Base-by-base conservation (phyloP, 1,284 basidiomycete genomes). In the Sporisorium scitamineum region DNA sequence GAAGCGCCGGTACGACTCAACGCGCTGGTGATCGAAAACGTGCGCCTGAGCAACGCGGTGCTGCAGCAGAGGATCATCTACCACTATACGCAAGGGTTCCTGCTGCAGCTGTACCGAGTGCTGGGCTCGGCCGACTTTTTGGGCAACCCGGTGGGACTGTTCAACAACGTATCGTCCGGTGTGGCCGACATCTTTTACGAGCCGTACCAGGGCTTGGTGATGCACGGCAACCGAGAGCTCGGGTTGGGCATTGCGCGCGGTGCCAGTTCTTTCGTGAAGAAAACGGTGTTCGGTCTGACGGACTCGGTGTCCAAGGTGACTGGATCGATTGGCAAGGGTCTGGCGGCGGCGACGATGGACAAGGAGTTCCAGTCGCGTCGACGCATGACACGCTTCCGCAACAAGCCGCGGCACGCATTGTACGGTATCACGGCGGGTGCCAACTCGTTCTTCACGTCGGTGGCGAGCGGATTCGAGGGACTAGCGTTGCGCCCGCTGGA, bases 141-240 rank as follows among this genome's bases (percentile, higher is more conserved):
- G 41, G 77, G 86, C 27, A 87, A 87, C 90, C 96, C 96, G 6
- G 94, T 98, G 31, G 96, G 96, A 14, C 88, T 99, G 56, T 99
- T 99, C 88, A 97, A 94, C 71, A 99, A 98, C 83, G 95, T 99
- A 83, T 96, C 94, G 83, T 97, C 95, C 26, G 97, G 97, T n/a
- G 94, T 99, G 9, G 93, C 93, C 52, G 97, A 99, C 86, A 95
- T 99, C 78, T 99, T 99, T 88, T 98, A 99, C 83, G 97, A 98
- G 86, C 97, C 97, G 27, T 98, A 96, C 88, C 93, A 97, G 72
- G 96, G 96, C 39, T 93, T 96, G 37, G 93, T 99, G 61, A 94
- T 97, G 90, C 95, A 97, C 82, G 97, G 97, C 18, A 95, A 97
- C 86, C 92, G 91, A 81, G 97, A 99, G 80, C 87, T 99, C 20